Conservation (phyloP, 2,329 filamentous ascomycete species). For the Colletotrichum neosansevieriae region DNA sequence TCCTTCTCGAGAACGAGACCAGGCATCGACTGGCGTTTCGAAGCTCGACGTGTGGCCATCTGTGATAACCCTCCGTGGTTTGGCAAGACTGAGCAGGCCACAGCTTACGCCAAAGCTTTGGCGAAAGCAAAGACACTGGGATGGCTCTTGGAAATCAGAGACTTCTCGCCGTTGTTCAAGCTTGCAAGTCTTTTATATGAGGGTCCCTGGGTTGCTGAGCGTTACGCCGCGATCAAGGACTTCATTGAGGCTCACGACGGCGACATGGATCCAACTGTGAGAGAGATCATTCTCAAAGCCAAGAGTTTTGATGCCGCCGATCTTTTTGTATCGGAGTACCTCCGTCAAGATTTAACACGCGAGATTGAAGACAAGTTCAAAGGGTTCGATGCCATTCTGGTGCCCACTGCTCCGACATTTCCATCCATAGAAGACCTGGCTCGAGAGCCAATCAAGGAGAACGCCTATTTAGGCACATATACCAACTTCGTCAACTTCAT, state of each 20-base stretch:
- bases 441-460: constrained; percentile 64
- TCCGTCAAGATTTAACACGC: constrained; percentile 54
- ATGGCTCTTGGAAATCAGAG: constrained; percentile 55
- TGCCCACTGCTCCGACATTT: constrained; percentile 68
- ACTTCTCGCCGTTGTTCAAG: constrained; percentile 63
- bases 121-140: constrained; percentile 53
- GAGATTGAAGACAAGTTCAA: constrained; percentile 55
- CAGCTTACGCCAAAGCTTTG: constrained; percentile 58
- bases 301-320: constrained; percentile 58
- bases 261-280: constrained; percentile 52
- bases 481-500: constrained; percentile 73
- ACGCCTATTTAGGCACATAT: constrained; percentile 66
- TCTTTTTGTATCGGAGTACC: constrained; percentile 56
- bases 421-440: constrained; percentile 64
- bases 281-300: constrained; percentile 53
- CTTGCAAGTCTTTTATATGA: constrained; percentile 68
- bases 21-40: constrained; percentile 30
- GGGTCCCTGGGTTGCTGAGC: constrained; percentile 68
- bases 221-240: constrained; percentile 63
- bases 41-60: constrained; percentile 45
- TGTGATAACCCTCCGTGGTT: constrained; percentile 58
- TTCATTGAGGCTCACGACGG: constrained; percentile 54
- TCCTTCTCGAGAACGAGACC: constrained; percentile 60
- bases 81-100: constrained; percentile 50
- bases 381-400: constrained; percentile 62